Conservation (phyloP, 2,329 filamentous ascomycete genomes). For the Trichoderma afroharzianum region DNA sequence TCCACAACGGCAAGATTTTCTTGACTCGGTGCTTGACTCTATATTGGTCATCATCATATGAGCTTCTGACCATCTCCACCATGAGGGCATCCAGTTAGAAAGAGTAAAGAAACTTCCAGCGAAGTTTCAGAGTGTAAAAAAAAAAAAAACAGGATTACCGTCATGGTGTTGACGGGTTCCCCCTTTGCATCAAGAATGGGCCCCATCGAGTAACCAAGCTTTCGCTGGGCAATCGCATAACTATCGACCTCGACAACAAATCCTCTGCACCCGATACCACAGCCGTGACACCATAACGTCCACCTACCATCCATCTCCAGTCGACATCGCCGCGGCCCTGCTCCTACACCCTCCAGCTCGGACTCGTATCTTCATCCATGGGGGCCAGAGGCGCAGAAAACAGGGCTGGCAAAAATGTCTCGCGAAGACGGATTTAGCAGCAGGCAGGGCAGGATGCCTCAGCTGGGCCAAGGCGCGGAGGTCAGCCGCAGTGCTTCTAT, state of each 20-base stretch:
- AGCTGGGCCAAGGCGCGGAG: constrained; percentile 55
- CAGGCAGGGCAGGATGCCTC: constrained; percentile 38
- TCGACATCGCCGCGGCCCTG: constrained; percentile 16
- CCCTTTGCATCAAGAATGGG: constrained; percentile 99
- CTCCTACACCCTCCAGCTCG: constrained; percentile 34
- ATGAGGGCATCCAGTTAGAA: constrained; percentile 13
- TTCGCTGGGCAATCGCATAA: constrained; percentile 86
- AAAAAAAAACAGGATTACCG: constrained; percentile 26
- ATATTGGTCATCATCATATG: constrained; percentile 92
- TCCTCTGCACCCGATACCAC: constrained; percentile 49
- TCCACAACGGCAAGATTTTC: constrained; percentile 30
- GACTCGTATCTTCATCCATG: constrained; percentile 90
- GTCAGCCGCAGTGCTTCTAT: constrained; percentile 98
- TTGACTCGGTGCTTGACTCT: constrained; percentile 93
- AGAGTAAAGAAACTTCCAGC: constrained; percentile 37
- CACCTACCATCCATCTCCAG: constrained; percentile 38
- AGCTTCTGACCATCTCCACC: constrained; percentile 43
- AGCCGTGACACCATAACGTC: constrained; percentile 45
- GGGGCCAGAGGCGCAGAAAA: constrained; percentile 43
- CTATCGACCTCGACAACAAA: constrained; percentile 93
- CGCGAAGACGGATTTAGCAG: constrained; percentile 41
- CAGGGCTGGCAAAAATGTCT: constrained; percentile 27
- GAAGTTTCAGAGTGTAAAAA: constrained; percentile 39
- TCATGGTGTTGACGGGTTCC: constrained; percentile 28
- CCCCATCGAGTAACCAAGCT: constrained; percentile 97